These are phyloP conservation scores for Scutellaria barbata DNA, from an alignment of 257 asterid species.

Conservation along the genomic window DNA sequence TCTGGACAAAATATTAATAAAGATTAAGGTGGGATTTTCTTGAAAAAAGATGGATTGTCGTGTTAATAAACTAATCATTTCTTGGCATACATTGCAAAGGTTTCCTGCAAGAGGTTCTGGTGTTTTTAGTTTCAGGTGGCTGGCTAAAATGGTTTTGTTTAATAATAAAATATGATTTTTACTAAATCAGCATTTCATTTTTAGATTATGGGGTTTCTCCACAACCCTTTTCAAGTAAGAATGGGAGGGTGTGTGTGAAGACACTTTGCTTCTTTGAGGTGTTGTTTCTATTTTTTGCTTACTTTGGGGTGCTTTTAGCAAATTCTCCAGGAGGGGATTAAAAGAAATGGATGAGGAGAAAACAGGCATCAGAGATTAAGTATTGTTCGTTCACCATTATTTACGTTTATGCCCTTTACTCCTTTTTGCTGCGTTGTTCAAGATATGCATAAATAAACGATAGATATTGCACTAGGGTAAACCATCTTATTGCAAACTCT, in stretches of 20 bases:
- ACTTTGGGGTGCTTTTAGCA: slow-evolving; percentile 39
- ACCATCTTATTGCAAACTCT: no score
- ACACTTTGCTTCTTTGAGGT: not conserved
- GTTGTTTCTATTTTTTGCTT: not conserved
- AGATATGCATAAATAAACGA: no score
- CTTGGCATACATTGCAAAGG: slow-evolving; percentile 44
- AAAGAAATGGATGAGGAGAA: slow-evolving; percentile 61
- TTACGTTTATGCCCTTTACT: not conserved
- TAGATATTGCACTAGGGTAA: no score
- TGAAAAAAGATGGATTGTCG: slow-evolving; percentile 3
- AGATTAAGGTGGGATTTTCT: slow-evolving; percentile 27
- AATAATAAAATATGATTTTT: no score
- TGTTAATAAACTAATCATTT: slow-evolving; percentile 27
- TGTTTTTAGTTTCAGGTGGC: not conserved
- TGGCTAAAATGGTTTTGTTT: no score
- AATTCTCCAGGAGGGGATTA: slow-evolving; percentile 58
- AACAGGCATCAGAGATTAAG: slow-evolving; percentile 45
- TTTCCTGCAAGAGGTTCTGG: slow-evolving; percentile 38
- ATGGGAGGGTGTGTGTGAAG: not conserved
- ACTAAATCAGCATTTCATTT: no score
- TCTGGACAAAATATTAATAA: not conserved
- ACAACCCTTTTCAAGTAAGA: slow-evolving; percentile 50
- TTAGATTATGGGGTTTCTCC: no score
- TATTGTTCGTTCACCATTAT: slow-evolving; percentile 42
- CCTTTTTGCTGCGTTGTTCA: no score